These are phyloP conservation scores for Sindora glabra DNA, from an alignment of 306 rosid species.

Conservation along the genomic window DNA sequence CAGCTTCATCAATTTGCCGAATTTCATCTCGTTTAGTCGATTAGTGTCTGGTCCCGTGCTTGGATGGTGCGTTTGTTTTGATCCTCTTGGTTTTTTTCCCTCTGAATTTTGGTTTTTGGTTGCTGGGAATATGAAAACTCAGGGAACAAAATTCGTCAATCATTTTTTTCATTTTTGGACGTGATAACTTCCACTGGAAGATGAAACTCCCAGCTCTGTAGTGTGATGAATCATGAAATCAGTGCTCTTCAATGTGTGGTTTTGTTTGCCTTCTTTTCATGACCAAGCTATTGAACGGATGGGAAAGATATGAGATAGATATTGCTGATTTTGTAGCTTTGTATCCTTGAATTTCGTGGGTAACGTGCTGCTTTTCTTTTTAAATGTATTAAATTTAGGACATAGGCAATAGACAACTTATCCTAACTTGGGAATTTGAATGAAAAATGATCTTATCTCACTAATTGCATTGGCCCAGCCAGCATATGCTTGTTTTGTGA, in stretches of 20 bases:
- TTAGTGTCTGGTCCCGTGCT: conserved; percentile 78
- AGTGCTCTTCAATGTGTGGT: not conserved
- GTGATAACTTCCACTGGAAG: not conserved
- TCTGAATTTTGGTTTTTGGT: not conserved
- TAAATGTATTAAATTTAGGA: not conserved
- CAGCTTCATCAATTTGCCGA: conserved; percentile 65
- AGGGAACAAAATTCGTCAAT: not conserved
- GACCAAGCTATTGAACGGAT: not conserved
- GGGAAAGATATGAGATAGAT: not conserved
- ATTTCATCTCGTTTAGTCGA: conserved; percentile 59
- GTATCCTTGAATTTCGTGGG: not conserved
- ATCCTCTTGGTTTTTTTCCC: not conserved
- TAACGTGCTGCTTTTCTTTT: not conserved
- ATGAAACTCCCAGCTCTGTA: not conserved
- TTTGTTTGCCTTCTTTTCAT: too few species aligned
- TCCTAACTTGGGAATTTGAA: not conserved
- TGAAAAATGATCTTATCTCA: not conserved
- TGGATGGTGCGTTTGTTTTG: conserved; percentile 50
- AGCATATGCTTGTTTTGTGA: not conserved
- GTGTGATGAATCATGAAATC: not conserved
- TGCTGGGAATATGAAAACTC: not conserved
- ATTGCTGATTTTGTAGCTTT: not conserved
- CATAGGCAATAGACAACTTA: not conserved
- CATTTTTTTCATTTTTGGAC: too few species aligned
- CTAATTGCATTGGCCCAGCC: not conserved